Evolutionary conservation across 2,329 filamentous ascomycete genomes (phyloP).

Genomic region (Aspergillus nomiae): DNA sequence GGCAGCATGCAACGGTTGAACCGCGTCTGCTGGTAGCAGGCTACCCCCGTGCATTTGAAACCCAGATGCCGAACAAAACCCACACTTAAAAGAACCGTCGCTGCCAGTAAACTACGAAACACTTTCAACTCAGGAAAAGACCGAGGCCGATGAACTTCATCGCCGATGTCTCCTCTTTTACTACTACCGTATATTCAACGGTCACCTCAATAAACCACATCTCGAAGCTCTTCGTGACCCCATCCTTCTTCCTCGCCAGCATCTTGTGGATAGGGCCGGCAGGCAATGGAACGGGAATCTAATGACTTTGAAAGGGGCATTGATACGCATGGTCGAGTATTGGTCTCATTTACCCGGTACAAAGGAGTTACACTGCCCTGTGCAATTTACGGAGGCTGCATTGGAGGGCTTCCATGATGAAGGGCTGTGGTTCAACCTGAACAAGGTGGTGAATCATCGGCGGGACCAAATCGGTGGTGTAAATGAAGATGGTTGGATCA

Average conservation of each 20-base stretch:
- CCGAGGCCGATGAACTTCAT: slow-evolving; percentile 21
- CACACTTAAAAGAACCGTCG: slow-evolving; percentile 13
- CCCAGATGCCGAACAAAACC: slow-evolving; percentile 20
- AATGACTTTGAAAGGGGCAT: slow-evolving; percentile 23
- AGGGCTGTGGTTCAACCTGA: slow-evolving; percentile 13
- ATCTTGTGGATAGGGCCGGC: slow-evolving; percentile 25
- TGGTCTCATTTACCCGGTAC: slow-evolving; percentile 11
- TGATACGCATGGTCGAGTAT: slow-evolving; percentile 20
- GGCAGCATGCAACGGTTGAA: slow-evolving; percentile 25
- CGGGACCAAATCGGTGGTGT: slow-evolving; percentile 12
- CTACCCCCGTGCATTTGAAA: slow-evolving; percentile 22
- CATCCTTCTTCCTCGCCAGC: slow-evolving; percentile 17
- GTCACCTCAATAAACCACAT: slow-evolving; percentile 23
- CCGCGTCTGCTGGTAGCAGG: slow-evolving; percentile 20
- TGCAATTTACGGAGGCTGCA: slow-evolving; percentile 5
- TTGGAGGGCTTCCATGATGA: slow-evolving; percentile 11
- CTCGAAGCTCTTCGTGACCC: slow-evolving; percentile 22
- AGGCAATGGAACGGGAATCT: slow-evolving; percentile 26
- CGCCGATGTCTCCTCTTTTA: slow-evolving; percentile 18
- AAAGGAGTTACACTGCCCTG: slow-evolving; percentile 5
- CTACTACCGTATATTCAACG: slow-evolving; percentile 27
- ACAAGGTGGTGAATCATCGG: slow-evolving; percentile 10
- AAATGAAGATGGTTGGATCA: slow-evolving; percentile 16
- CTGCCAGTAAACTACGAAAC: slow-evolving; percentile 21
- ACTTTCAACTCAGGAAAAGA: slow-evolving; percentile 18